Conservation (phyloP, 805 yeast genomes). For the Candida ponderosae region DNA sequence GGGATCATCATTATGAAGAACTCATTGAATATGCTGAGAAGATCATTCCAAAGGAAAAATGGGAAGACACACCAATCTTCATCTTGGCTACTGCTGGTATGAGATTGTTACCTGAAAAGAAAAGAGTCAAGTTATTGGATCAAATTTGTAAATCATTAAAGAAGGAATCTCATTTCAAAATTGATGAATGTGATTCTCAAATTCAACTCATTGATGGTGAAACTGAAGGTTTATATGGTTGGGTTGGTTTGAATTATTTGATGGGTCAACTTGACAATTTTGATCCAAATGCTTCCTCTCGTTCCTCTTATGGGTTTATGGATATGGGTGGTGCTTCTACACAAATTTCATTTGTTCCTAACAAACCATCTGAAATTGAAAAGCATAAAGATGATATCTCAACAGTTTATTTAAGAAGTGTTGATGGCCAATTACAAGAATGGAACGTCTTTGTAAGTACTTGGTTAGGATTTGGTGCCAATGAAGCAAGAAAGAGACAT, state of each 20-base stretch:
- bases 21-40: conserved; percentile 62
- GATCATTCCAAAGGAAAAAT: conserved; percentile 57
- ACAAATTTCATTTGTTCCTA: conserved; percentile 89
- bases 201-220: conserved; percentile 89
- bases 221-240: conserved; percentile 91
- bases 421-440: conserved; percentile 61
- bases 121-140: conserved; percentile 44
- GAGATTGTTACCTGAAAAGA: conserved; percentile 59
- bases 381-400: conserved; percentile 71
- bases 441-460: conserved; percentile 92
- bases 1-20: conserved; percentile 61
- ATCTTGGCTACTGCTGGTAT: conserved; percentile 97
- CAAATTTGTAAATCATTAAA: conserved; percentile 54
- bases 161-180: conserved; percentile 46
- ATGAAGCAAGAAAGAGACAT: conserved; percentile 78
- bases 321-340: conserved; percentile 99
- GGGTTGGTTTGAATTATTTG: conserved; percentile 87
- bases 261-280: conserved; percentile 54
- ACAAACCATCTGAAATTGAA: conserved; percentile 45
- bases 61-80: conserved; percentile 71
- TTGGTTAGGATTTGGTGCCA: conserved; percentile 98
- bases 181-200: conserved; percentile 53
- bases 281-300: conserved; percentile 26
- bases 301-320: conserved; percentile 82
- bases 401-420: conserved; percentile 52